Conservation (phyloP, 1,284 basidiomycete genomes). For the Neonothopanus nambi region DNA sequence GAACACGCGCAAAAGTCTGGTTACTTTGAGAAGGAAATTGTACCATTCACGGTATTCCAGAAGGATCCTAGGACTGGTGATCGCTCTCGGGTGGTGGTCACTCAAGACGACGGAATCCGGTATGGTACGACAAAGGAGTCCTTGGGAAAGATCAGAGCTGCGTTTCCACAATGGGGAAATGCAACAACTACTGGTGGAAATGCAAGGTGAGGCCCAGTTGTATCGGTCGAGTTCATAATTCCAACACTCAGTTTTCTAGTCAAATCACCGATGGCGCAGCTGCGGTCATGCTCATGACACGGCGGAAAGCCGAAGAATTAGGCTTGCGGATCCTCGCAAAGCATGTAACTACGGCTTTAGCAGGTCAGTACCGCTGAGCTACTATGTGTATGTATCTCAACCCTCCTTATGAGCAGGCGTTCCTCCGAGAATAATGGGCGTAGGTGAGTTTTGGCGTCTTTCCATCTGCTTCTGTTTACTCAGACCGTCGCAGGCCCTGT, state of each 20-base stretch:
- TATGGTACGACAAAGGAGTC: slow-evolving; percentile 73
- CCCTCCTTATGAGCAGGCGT: slow-evolving; percentile 43
- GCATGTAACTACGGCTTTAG: slow-evolving; percentile 73
- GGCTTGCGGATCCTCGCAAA: slow-evolving; percentile 77
- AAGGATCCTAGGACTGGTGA: slow-evolving; percentile 56
- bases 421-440: slow-evolving; percentile 83
- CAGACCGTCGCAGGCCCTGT: slow-evolving; percentile 44
- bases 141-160: slow-evolving; percentile 69
- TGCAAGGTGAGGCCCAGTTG: slow-evolving; percentile 36
- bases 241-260: slow-evolving; percentile 29
- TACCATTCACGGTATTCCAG: slow-evolving; percentile 71
- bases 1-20: slow-evolving; percentile 67
- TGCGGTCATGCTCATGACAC: slow-evolving; percentile 84
- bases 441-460: slow-evolving; percentile 29
- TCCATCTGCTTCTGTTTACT: not conserved
- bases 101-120: slow-evolving; percentile 83
- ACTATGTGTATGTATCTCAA: not conserved
- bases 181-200: slow-evolving; percentile 86
- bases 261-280: slow-evolving; percentile 90
- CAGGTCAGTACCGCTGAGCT: slow-evolving; percentile 44
- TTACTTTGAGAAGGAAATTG: slow-evolving; percentile 76
- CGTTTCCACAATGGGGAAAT: slow-evolving; percentile 89
- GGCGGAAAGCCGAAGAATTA: slow-evolving; percentile 79
- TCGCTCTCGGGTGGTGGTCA: slow-evolving; percentile 58
- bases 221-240: not conserved